Evolutionary conservation across 371 early-diverging fungal species (phyloP).

Genomic region (Mortierella sp.): DNA sequence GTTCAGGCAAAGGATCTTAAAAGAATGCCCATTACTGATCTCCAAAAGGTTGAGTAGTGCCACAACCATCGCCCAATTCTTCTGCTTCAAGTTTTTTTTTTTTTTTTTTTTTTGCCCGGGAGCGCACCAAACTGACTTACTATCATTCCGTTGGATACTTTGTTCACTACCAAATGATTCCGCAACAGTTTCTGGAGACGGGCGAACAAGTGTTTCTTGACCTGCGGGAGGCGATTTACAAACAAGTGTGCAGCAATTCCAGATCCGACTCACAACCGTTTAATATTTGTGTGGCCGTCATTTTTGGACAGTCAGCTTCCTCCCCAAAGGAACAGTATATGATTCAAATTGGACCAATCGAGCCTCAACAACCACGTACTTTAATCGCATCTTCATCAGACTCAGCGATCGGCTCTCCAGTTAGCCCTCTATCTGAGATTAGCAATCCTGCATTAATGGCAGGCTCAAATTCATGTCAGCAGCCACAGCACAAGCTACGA

Average conservation of each 20-base stretch:
- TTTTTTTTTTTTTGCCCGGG: no score
- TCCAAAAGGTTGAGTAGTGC: no score
- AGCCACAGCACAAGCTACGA: not conserved
- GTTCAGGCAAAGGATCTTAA: not conserved
- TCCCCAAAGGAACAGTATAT: constrained; percentile 45
- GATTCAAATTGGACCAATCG: constrained; percentile 43
- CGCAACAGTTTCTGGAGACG: constrained; percentile 21
- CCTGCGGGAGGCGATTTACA: constrained; percentile 33
- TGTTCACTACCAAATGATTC: no score
- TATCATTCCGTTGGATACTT: not conserved
- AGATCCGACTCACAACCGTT: not conserved
- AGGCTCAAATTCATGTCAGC: no score
- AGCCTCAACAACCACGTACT: constrained; percentile 13
- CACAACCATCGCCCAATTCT: constrained; percentile 15
- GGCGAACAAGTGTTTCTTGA: constrained; percentile 33
- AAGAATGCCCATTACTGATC: not conserved
- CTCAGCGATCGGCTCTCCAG: not conserved
- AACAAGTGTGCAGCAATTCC: constrained; percentile 4
- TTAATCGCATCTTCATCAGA: not conserved
- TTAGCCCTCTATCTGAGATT: no score
- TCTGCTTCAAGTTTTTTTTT: constrained; percentile 9
- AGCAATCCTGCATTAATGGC: no score
- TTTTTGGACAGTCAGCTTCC: constrained; percentile 31
- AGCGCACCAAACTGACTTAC: not conserved
- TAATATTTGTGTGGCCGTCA: constrained; percentile 23